Conservation (phyloP, 306 rosid genomes). For the Quercus dentata region DNA sequence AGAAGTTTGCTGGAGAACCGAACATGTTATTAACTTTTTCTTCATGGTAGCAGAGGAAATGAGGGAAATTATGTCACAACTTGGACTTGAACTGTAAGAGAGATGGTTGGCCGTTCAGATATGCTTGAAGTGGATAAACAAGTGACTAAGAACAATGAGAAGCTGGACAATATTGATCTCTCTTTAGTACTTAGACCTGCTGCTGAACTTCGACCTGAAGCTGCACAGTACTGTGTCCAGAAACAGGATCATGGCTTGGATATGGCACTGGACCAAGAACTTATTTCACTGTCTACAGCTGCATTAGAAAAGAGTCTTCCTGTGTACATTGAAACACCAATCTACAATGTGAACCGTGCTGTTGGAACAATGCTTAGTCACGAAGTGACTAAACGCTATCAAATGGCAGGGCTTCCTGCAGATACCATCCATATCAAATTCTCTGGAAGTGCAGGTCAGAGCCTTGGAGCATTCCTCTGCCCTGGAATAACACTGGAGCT, state of each 20-base stretch:
- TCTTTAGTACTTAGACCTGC: slow-evolving; percentile 90
- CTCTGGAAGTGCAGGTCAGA: slow-evolving; percentile 94
- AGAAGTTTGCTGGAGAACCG: slow-evolving; percentile 99
- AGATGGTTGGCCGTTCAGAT: slow-evolving; percentile 98
- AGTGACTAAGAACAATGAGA: slow-evolving; percentile 67
- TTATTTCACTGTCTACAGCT: slow-evolving; percentile 62
- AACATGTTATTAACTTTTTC: slow-evolving; percentile 93
- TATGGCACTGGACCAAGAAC: slow-evolving; percentile 84
- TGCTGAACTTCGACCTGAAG: slow-evolving; percentile 87
- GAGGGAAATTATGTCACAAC: slow-evolving; percentile 90
- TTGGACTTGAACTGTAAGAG: slow-evolving; percentile 77
- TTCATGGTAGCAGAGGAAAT: slow-evolving; percentile 96
- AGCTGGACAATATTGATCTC: slow-evolving; percentile 86
- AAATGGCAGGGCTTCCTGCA: slow-evolving; percentile 80
- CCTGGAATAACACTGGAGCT: slow-evolving; percentile 92
- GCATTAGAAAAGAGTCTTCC: slow-evolving; percentile 89
- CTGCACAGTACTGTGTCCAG: slow-evolving; percentile 89
- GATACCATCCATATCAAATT: slow-evolving; percentile 87
- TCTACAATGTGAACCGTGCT: slow-evolving; percentile 79
- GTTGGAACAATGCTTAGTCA: slow-evolving; percentile 99
- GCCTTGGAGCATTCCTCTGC: slow-evolving; percentile 98
- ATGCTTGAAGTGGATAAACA: slow-evolving; percentile 93
- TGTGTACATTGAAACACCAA: slow-evolving; percentile 77
- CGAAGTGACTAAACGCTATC: slow-evolving; percentile 86
- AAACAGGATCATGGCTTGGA: slow-evolving; percentile 95